These are phyloP conservation scores for Dactylellina drechsleri DNA, from an alignment of 2,329 filamentous ascomycete genomes.

Conservation along the genomic window DNA sequence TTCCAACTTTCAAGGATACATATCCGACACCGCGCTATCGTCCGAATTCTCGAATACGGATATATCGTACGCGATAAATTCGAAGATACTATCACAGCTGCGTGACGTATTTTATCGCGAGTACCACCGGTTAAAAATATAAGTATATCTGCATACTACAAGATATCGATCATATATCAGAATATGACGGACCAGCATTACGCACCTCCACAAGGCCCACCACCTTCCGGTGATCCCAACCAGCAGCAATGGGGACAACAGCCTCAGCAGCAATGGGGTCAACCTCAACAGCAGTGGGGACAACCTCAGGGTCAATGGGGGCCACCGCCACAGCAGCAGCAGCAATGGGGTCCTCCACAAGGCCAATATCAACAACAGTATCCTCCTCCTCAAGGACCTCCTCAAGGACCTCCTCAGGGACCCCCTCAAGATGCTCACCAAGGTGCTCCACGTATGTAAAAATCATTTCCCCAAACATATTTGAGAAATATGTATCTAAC, in stretches of 20 bases:
- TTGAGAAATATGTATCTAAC: background rate
- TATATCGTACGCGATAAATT: too few relatives aligned
- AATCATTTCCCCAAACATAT: too few relatives aligned
- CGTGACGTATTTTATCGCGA: too few relatives aligned
- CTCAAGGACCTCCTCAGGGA: constrained; percentile 18
- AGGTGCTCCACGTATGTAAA: constrained; percentile 10
- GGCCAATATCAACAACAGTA: constrained; percentile 8
- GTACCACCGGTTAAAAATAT: too few relatives aligned
- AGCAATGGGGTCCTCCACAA: constrained; percentile 5
- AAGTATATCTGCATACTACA: too few relatives aligned
- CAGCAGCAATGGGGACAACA: constrained; percentile 31
- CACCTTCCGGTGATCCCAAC: constrained; percentile 20
- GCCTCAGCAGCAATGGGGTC: constrained; percentile 21
- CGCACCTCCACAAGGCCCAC: constrained; percentile 12
- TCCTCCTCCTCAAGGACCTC: constrained; percentile 5
- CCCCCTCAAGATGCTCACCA: background rate
- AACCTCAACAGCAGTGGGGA: constrained; percentile 28
- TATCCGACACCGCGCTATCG: too few relatives aligned
- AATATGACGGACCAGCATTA: constrained; percentile 17
- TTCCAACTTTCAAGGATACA: too few relatives aligned
- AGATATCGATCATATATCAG: background rate
- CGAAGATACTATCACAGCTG: too few relatives aligned
- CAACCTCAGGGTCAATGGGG: constrained; percentile 16
- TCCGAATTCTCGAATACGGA: too few relatives aligned
- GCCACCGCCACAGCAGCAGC: background rate